Percentiles rank a stretch among this genome's conserved stretches.
phyloP scores from a whole-genome alignment of 129 eudicot species.

The Centella asiatica region DNA sequence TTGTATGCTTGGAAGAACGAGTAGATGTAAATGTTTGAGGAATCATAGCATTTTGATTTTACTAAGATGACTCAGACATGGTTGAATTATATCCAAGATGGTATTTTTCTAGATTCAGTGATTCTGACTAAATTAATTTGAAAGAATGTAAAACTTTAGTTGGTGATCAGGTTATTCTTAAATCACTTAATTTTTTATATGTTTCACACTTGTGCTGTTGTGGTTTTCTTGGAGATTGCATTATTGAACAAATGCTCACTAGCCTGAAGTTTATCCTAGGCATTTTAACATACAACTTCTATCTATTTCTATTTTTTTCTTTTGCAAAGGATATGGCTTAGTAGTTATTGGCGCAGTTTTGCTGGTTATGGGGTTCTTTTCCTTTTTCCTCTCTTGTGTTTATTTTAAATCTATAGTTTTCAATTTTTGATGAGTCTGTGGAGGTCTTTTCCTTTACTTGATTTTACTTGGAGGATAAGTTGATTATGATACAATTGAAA shows the following conservation, averaged over 20 bases:
- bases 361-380: no score
- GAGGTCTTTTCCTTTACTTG: not conserved
- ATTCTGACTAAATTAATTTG: not conserved
- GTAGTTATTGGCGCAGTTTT: no score
- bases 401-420: constrained; percentile 9
- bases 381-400: no score
- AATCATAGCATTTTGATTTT: constrained; percentile 7
- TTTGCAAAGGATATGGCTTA: no score
- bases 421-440: not conserved
- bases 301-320: no score
- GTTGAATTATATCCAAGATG: constrained; percentile 6
- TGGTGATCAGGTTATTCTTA: not conserved
- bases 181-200: not conserved
- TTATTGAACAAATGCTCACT: not conserved
- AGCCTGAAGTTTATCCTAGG: not conserved
- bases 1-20: constrained; percentile 80
- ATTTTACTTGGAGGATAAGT: constrained; percentile 1
- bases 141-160: constrained; percentile 4
- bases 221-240: not conserved
- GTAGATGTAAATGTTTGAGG: constrained; percentile 18
- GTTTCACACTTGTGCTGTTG: not conserved
- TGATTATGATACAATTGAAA: not conserved
- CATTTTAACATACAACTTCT: no score
- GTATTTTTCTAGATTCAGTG: not conserved
- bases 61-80: constrained; percentile 1